Base-by-base conservation (phyloP, 2,329 filamentous ascomycete species). In the Curvularia verruculosa region DNA sequence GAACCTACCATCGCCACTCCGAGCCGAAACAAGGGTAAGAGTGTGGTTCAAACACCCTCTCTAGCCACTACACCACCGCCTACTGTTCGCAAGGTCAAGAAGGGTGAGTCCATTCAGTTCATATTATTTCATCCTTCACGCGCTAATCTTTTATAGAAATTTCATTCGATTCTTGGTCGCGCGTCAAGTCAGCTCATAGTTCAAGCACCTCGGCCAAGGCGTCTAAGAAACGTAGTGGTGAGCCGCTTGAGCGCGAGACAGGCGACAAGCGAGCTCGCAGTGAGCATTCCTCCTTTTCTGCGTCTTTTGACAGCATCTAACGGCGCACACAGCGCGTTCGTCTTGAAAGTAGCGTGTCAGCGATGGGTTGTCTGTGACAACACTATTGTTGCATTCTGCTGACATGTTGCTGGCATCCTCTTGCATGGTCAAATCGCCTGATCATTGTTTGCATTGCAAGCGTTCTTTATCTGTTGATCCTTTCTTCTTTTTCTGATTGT, bases 101-200 rank as follows among this genome's bases (percentile, higher is more conserved):
- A 88, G 68, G 85, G 83, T 77, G 78, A 83, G 52, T 63, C 18
- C 19, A 8, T 6, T 8, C 9, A 29, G 3, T 12, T 7, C 12
- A 9, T 2, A 28, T 10, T 29, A 8, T 15, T 15, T 9, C 10
- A 3, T 2, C 15, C n/a, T 19, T 15, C 1, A 15, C 1, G 9
- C 12, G n/a, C 61, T 67, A 24, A 65, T 52, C 9, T 1, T 26
- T 12, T 2, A 0, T 43, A 71, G 71, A 74, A 61, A 69, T 71
- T 24, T 71, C 69, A 2, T 91, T 91, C 66, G 87, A 89, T 65
- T 81, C 81, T 37, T 92, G 88, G 88, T 84, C 81, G 61, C 85
- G 87, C 56, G 85, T 85, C 65, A 91, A 91, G 80, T 78, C 76
- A 39, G 39, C 50, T 19, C 54, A 57, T 26, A 54, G 50, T 56